Conservation (phyloP, 805 yeast genomes). For the Zygosaccharomyces bisporus region DNA sequence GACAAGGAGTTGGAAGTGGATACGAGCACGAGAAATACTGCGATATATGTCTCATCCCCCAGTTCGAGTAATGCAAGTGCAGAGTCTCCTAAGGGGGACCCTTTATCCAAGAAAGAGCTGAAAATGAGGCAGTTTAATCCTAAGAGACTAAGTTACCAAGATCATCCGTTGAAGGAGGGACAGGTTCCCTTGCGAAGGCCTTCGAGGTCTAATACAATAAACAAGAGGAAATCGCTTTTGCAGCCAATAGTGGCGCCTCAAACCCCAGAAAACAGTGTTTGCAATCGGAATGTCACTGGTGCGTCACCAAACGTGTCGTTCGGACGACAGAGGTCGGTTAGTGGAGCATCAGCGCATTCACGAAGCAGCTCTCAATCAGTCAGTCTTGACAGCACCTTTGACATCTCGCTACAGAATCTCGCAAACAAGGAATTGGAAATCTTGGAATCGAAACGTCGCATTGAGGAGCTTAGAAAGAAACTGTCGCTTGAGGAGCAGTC, state of each 20-base stretch:
- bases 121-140: constrained; percentile 21
- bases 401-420: constrained; percentile 52
- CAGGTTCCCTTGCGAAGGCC: constrained; percentile 1
- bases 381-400: constrained; percentile 24
- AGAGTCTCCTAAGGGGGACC: constrained; percentile 8
- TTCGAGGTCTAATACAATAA: constrained; percentile 16
- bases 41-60: constrained; percentile 16
- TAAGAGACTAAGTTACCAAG: constrained; percentile 18
- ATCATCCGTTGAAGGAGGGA: constrained; percentile 18
- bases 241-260: constrained; percentile 28
- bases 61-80: constrained; percentile 10
- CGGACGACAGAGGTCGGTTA: constrained; percentile 24
- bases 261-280: constrained; percentile 13
- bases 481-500: constrained; percentile 49
- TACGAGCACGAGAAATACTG: constrained; percentile 31
- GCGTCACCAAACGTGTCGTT: constrained; percentile 1
- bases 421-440: constrained; percentile 69
- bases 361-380: constrained; percentile 16
- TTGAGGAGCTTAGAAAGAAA: constrained; percentile 45
- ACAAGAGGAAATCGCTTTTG: constrained; percentile 28
- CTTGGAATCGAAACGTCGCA: constrained; percentile 57
- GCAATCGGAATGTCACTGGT: neutral
- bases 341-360: constrained; percentile 23
- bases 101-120: constrained; percentile 4
- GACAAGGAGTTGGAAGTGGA: constrained; percentile 37